phyloP scores from a whole-genome alignment of 805 yeast genomes.

The Wickerhamomyces canadensis region DNA sequence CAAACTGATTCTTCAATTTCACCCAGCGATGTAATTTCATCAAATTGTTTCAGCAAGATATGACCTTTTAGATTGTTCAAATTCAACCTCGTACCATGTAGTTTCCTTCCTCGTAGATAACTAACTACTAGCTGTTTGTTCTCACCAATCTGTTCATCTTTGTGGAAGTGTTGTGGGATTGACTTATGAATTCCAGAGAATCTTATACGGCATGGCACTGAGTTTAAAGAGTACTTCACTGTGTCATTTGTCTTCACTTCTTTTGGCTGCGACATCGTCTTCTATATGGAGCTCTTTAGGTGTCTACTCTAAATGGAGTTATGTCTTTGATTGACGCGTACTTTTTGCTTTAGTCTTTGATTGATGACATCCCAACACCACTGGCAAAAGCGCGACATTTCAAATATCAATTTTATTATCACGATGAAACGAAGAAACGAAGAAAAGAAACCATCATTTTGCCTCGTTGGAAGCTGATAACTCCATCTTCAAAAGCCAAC shows the following conservation, averaged over 20 bases:
- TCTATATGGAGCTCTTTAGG: too few relatives aligned
- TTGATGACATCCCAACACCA: too few relatives aligned
- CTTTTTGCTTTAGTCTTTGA: too few relatives aligned
- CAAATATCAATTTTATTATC: too few relatives aligned
- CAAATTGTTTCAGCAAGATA: constrained; percentile 18
- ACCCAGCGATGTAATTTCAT: constrained; percentile 14
- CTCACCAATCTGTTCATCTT: constrained; percentile 6
- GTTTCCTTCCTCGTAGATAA: constrained; percentile 31
- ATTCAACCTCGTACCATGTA: constrained; percentile 22
- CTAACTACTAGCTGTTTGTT: constrained; percentile 11
- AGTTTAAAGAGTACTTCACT: constrained; percentile 11
- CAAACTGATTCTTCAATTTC: constrained; percentile 17
- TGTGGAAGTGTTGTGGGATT: constrained; percentile 14
- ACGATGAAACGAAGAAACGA: too few relatives aligned
- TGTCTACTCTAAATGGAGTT: too few relatives aligned
- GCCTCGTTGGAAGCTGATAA: not conserved
- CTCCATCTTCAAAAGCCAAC: not conserved
- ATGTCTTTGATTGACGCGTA: too few relatives aligned
- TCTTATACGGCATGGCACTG: constrained; percentile 24
- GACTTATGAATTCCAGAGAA: constrained; percentile 15
- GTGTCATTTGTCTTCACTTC: not conserved
- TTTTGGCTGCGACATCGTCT: constrained; percentile 2
- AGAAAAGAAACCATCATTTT: too few relatives aligned
- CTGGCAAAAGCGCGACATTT: too few relatives aligned
- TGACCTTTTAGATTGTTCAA: constrained; percentile 9